Evolutionary conservation across 352 stramenopile genomes (phyloP).

Genomic region (Pythium utonaiense): DNA sequence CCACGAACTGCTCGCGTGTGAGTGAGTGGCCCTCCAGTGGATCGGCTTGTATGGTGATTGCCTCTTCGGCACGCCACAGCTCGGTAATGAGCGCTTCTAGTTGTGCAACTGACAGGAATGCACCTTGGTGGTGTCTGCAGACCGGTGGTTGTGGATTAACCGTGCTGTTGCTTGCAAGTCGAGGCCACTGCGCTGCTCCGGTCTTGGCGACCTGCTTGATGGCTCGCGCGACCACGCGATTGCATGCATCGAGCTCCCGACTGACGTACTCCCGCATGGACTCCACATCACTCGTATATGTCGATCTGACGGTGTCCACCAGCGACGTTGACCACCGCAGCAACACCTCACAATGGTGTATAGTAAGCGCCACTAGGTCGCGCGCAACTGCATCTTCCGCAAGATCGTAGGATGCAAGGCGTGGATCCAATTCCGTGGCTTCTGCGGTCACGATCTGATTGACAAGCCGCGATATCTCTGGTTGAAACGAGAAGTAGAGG

Average conservation of each 20-base stretch:
- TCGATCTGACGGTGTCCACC: not conserved
- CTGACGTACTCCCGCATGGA: conserved; percentile 10
- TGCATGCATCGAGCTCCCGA: conserved; percentile 5
- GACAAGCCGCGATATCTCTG: not conserved
- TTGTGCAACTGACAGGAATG: not conserved
- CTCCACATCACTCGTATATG: not conserved
- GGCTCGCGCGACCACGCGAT: not conserved
- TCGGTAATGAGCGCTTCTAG: not conserved
- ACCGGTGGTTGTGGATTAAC: not conserved
- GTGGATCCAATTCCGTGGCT: not conserved
- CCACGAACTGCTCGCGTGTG: conserved; percentile 31
- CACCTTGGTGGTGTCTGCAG: conserved; percentile 1
- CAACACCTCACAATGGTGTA: not conserved
- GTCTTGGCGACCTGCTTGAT: not conserved
- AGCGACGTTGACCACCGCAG: conserved; percentile 7
- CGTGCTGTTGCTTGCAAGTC: not conserved
- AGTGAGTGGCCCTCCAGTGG: no score
- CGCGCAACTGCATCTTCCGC: not conserved
- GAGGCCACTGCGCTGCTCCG: not conserved
- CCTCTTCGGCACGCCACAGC: not conserved
- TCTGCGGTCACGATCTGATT: not conserved
- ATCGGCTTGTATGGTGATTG: no score
- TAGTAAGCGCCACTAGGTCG: not conserved
- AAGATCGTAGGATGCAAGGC: not conserved
- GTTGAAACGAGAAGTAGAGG: not conserved